phyloP scores from a whole-genome alignment of 2,329 filamentous ascomycete genomes.

The Pleomassaria siparia region DNA sequence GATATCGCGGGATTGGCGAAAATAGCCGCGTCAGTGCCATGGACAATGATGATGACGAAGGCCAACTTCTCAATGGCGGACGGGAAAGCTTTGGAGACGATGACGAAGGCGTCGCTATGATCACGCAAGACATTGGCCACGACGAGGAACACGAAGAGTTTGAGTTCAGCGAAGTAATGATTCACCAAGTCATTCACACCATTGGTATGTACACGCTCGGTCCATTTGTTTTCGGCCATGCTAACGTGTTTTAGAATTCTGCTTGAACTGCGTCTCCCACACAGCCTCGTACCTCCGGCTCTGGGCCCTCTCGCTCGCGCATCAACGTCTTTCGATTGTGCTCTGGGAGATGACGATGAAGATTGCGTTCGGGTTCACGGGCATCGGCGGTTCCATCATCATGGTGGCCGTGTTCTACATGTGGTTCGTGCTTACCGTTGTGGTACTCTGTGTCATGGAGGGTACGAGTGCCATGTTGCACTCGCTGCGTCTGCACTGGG shows the following conservation, averaged over 20 bases:
- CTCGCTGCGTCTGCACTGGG: slow-evolving; percentile 88
- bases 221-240: neutral
- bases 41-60: slow-evolving; percentile 74
- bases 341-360: slow-evolving; percentile 95
- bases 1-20: slow-evolving; percentile 93
- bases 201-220: slow-evolving; percentile 68
- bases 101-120: slow-evolving; percentile 81
- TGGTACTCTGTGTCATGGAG: slow-evolving; percentile 89
- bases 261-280: slow-evolving; percentile 97
- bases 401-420: slow-evolving; percentile 80
- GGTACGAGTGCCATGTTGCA: slow-evolving; percentile 96
- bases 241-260: slow-evolving; percentile 73
- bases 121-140: slow-evolving; percentile 74
- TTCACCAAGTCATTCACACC: slow-evolving; percentile 98
- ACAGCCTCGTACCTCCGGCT: slow-evolving; percentile 98
- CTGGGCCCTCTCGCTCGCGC: slow-evolving; percentile 94
- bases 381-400: slow-evolving; percentile 72
- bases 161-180: slow-evolving; percentile 96
- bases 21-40: slow-evolving; percentile 83
- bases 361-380: slow-evolving; percentile 68
- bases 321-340: slow-evolving; percentile 95
- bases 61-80: slow-evolving; percentile 55
- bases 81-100: slow-evolving; percentile 73
- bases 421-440: slow-evolving; percentile 85
- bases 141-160: slow-evolving; percentile 92